Percentiles rank a stretch among this genome's conserved stretches.
phyloP scores from a whole-genome alignment of 2,329 filamentous ascomycete species.

The Waltergamsia citrina region DNA sequence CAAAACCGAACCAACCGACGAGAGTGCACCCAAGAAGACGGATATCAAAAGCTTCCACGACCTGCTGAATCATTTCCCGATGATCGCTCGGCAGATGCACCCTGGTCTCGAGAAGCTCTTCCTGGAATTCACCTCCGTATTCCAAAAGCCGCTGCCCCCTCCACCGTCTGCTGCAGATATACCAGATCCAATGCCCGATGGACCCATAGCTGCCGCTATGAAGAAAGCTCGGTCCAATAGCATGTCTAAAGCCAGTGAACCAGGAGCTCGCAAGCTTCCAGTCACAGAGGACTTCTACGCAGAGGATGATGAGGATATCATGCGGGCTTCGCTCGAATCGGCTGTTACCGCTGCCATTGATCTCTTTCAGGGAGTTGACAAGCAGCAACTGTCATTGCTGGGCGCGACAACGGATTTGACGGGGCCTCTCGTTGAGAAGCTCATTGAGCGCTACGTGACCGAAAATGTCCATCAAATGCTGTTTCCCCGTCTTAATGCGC shows the following conservation, averaged over 20 bases:
- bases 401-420: slow-evolving; percentile 91
- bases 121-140: slow-evolving; percentile 75
- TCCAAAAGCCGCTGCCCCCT: slow-evolving; percentile 76
- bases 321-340: slow-evolving; percentile 82
- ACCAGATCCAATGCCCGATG: slow-evolving; percentile 47
- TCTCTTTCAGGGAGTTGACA: slow-evolving; percentile 90
- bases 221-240: slow-evolving; percentile 46
- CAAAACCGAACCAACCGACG: slow-evolving; percentile 29
- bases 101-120: slow-evolving; percentile 82
- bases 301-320: slow-evolving; percentile 84
- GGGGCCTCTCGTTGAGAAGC: slow-evolving; percentile 79
- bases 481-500: slow-evolving; percentile 71
- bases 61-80: slow-evolving; percentile 80
- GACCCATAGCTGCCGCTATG: slow-evolving; percentile 44
- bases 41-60: slow-evolving; percentile 88
- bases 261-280: slow-evolving; percentile 25
- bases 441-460: slow-evolving; percentile 90
- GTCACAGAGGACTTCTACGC: slow-evolving; percentile 60
- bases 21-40: slow-evolving; percentile 56
- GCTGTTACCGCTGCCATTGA: slow-evolving; percentile 92
- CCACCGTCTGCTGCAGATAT: slow-evolving; percentile 55
- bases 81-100: slow-evolving; percentile 96
- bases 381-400: slow-evolving; percentile 84
- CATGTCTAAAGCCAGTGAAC: slow-evolving; percentile 22
- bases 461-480: slow-evolving; percentile 88